Evolutionary conservation across 495 filamentous ascomycete species (phyloP), one percentile per base, ranked within the genome.

Genomic region (Astrothelium macrocarpum): DNA sequence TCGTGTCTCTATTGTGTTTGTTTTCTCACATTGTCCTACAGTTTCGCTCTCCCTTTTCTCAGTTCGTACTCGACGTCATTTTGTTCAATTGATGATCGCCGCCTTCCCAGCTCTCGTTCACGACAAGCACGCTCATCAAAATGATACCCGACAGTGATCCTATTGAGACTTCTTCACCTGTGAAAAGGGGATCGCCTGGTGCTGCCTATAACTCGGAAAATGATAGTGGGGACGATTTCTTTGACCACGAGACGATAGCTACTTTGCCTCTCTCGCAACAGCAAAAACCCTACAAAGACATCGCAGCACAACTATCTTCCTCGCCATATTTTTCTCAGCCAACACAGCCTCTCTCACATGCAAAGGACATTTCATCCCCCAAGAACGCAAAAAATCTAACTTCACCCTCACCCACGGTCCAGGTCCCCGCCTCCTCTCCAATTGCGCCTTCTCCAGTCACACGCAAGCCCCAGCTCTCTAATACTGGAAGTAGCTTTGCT

Each of bases 371-470:
- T 28, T 9, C n/a, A 5, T 11, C 18, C 10, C 10, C 59, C 49
- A 34, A 45, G 39, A 9, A 73, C 65, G 32, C 71, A 67, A 66
- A 73, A 60, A 62, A 76, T 64, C 62, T 74, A 67, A 71, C 76
- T 34, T 29, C 62, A 64, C 79, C 80, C 63, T 76, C 73, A 3
- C 60, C 63, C 59, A 75, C 85, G 12, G 80, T 97, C 45, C 90
- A 95, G 70, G 91, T 97, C 1, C 72, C 79, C 18, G 66, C 74
- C 20, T 76, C 79, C 25, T 81, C 82, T 46, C 81, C 82, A 65
- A 42, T 36, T 59, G 49, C 32, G 36, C 73, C 77, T 36, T 71
- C 74, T 31, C 72, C 71, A 26, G 63, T 66, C 49, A 23, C 62
- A 16, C 43, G 32, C 9, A 49, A 34, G 4, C 36, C 65, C 10